Evolutionary conservation across 1,284 basidiomycete species (phyloP).

Genomic region (Takashimella tepidaria): DNA sequence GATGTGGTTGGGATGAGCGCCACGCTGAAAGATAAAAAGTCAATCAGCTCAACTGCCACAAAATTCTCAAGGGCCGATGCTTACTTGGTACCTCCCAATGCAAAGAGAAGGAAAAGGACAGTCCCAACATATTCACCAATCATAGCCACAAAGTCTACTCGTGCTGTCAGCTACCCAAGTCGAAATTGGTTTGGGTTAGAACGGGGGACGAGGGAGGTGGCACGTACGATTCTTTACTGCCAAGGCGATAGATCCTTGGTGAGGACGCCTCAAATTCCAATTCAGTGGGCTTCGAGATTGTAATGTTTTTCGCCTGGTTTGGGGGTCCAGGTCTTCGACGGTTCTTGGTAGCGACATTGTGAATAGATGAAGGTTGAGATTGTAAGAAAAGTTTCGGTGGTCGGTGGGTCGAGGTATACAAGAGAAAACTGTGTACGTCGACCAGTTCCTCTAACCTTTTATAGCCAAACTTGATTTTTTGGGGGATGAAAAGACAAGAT

Average conservation of each 20-base stretch:
- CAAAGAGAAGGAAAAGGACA: constrained; percentile 48
- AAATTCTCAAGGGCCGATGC: no score
- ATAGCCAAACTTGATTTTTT: no score
- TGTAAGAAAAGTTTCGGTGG: no score
- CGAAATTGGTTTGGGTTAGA: not conserved
- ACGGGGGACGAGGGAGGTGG: not conserved
- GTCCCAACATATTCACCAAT: constrained; percentile 52
- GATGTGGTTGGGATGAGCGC: constrained; percentile 41
- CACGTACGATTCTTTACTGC: not conserved
- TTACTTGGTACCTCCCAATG: constrained; percentile 46
- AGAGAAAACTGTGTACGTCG: no score
- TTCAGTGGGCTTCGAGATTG: not conserved
- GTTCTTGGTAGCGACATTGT: no score
- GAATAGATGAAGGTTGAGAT: no score
- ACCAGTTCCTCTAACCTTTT: no score
- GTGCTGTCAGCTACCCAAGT: not conserved
- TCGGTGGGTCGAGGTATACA: no score
- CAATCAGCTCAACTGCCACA: no score
- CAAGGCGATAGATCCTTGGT: not conserved
- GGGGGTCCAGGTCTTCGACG: no score
- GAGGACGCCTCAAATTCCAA: not conserved
- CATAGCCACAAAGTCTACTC: constrained; percentile 47
- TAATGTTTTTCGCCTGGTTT: no score
- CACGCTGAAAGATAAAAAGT: constrained; percentile 32
- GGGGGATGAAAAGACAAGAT: no score